A percentile compares a stretch with the other conserved stretches of the same genome.
Conservation (phyloP, 352 stramenopile species). For the Globisporangium ultimum region DNA sequence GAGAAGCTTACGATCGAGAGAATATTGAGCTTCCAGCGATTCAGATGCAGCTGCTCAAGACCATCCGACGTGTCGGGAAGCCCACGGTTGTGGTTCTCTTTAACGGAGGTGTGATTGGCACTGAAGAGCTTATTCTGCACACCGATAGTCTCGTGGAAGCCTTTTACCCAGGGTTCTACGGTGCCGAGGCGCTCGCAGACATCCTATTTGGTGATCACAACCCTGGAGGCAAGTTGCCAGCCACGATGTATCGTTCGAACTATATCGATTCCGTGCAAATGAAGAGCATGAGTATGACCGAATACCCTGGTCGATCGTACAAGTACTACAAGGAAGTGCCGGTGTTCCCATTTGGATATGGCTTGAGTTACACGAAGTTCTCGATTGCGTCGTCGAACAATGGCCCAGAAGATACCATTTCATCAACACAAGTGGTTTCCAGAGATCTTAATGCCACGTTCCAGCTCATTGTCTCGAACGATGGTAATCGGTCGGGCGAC, state of each 20-base stretch:
- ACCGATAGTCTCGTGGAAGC: conserved; percentile 65
- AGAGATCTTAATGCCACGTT: conserved; percentile 37
- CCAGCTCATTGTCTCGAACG: conserved; percentile 52
- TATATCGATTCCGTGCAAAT: conserved; percentile 75
- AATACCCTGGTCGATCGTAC: conserved; percentile 88
- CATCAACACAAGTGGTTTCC: conserved; percentile 31
- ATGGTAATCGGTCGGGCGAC: conserved; percentile 45
- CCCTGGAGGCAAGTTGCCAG: conserved; percentile 76
- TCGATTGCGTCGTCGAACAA: conserved; percentile 21
- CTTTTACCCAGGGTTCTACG: conserved; percentile 84
- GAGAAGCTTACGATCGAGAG: conserved; percentile 69
- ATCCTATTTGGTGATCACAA: conserved; percentile 83
- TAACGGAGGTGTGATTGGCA: conserved; percentile 80
- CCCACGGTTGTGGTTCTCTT: conserved; percentile 85
- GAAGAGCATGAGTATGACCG: conserved; percentile 90
- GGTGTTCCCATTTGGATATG: conserved; percentile 89
- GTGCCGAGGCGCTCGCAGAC: conserved; percentile 73
- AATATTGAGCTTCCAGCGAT: conserved; percentile 65
- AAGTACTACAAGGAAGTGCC: conserved; percentile 88
- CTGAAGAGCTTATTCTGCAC: conserved; percentile 68
- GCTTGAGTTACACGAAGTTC: conserved; percentile 90
- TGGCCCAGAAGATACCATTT: conserved; percentile 9
- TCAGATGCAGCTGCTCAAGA: conserved; percentile 74
- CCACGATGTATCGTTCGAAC: conserved; percentile 85
- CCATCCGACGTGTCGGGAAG: conserved; percentile 53